These are phyloP conservation scores for Phytophthora boehmeriae DNA, from an alignment of 352 stramenopile genomes.

Conservation along the genomic window DNA sequence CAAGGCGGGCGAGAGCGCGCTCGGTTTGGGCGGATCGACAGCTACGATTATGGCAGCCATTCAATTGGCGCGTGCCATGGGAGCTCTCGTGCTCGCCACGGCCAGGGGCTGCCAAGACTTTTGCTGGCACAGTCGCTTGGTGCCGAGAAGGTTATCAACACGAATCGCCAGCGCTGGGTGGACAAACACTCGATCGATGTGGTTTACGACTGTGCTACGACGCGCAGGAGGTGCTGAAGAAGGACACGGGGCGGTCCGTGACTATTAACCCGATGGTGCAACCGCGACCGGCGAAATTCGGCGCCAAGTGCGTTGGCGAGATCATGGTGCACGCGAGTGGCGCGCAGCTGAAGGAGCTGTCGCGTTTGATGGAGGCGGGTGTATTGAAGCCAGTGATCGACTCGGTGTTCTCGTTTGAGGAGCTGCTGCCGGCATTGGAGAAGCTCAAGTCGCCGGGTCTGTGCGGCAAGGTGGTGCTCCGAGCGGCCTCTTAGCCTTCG, in stretches of 20 bases:
- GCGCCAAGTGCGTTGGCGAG: slow-evolving; percentile 28
- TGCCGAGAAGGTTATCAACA: slow-evolving; percentile 62
- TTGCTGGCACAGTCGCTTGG: slow-evolving; percentile 50
- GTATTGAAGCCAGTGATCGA: slow-evolving; percentile 41
- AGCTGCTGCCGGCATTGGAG: too few species aligned
- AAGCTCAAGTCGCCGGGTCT: slow-evolving; percentile 41
- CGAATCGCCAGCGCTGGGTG: slow-evolving; percentile 45
- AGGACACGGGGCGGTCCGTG: slow-evolving; percentile 27
- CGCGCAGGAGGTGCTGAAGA: slow-evolving; percentile 29
- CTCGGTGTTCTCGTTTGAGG: too few species aligned
- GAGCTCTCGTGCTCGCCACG: slow-evolving; percentile 57
- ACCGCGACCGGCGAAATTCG: slow-evolving; percentile 12
- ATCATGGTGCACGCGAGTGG: too few species aligned
- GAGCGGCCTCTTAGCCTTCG: slow-evolving; percentile 23
- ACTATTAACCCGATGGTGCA: slow-evolving; percentile 19
- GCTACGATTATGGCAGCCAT: slow-evolving; percentile 57
- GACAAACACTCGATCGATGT: slow-evolving; percentile 43
- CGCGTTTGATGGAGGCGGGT: slow-evolving; percentile 30
- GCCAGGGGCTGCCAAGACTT: slow-evolving; percentile 66
- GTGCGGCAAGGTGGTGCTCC: slow-evolving; percentile 62
- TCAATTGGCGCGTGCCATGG: slow-evolving; percentile 61
- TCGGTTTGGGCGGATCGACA: slow-evolving; percentile 61
- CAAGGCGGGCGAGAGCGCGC: slow-evolving; percentile 27
- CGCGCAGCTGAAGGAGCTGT: slow-evolving; percentile 43
- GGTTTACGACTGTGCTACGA: slow-evolving; percentile 41